Base-by-base conservation (phyloP, 2,329 filamentous ascomycete genomes). In the Blumeria hordei region DNA sequence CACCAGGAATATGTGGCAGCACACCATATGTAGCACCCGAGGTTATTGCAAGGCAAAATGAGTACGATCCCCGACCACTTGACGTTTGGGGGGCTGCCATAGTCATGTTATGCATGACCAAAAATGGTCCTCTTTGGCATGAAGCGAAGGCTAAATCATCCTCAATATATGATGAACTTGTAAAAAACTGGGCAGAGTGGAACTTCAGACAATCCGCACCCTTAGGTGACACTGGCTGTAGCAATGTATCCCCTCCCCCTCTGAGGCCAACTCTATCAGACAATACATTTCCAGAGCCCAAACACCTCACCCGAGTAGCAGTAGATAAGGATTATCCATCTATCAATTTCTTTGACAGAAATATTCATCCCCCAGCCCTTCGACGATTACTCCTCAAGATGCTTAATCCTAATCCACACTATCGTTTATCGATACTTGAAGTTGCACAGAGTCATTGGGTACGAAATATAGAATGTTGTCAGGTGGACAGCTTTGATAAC, bases 81-180 rank as follows among this genome's bases (percentile, higher is more conserved):
- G 88, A 94, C 63, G 82, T 93, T 11, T 94, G 88, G 88, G 83
- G 83, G 55, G 83, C 83, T 53, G 88, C 81, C 28, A 81, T 94
- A 56, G 82, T 92, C 60, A 90, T 86, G 74, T 70, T 94, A 57
- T 81, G 83, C 58, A 76, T 94, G 59, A 77, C 77, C 41, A 84
- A 83, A 62, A 76, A 78, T 45, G 84, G 78, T 21, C 80, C 77
- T 49, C 76, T 88, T 7, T 94, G 87, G 88, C 72, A 76, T 53
- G 77, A 78, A 59, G 85, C 85, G 0, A 76, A 78, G 56, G 58
- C 66, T 54, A 61, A 70, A 45, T 62, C 60, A 60, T 67, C 74
- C 64, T 55, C 71, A 74, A 58, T 64, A 65, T 92, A 86, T 69
- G 73, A 76, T 54, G 70, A 74, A 37, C 78, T 87, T 58, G 71